Evolutionary conservation across 257 asterid genomes (phyloP).

Genomic region (Nicotiana paniculata): DNA sequence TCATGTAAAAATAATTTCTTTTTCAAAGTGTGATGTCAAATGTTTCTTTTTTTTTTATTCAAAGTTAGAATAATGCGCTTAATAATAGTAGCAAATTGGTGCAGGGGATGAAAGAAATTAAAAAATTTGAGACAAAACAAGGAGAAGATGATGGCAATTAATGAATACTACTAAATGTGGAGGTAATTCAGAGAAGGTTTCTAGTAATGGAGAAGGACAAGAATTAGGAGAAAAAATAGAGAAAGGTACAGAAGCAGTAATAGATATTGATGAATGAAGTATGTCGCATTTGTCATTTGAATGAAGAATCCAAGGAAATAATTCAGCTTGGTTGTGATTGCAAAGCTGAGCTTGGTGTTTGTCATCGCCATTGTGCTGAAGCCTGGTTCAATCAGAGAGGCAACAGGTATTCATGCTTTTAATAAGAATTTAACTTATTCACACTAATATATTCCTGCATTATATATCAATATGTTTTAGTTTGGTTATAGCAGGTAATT

Average conservation of each 20-base stretch:
- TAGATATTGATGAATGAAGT: slow-evolving; percentile 15
- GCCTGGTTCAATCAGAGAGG: slow-evolving; percentile 47
- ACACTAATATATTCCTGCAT: too few relatives aligned
- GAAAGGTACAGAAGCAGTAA: not conserved
- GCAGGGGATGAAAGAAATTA: too few relatives aligned
- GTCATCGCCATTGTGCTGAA: slow-evolving; percentile 43
- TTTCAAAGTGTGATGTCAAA: too few relatives aligned
- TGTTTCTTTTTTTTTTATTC: too few relatives aligned
- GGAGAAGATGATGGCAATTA: too few relatives aligned
- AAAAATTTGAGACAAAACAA: too few relatives aligned
- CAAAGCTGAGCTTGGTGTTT: slow-evolving; percentile 38
- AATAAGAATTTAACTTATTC: too few relatives aligned
- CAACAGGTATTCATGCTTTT: slow-evolving; percentile 22
- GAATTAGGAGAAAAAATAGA: not conserved
- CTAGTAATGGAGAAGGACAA: not conserved
- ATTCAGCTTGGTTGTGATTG: slow-evolving; percentile 45
- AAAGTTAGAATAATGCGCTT: too few relatives aligned
- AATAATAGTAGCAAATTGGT: too few relatives aligned
- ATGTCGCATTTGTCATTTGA: slow-evolving; percentile 55
- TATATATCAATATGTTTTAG: not conserved
- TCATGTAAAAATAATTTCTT: too few relatives aligned
- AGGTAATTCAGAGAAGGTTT: not conserved
- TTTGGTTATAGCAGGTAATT: not conserved
- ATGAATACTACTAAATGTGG: too few relatives aligned
- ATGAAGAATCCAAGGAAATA: slow-evolving; percentile 24